phyloP scores from a whole-genome alignment of 208 protist genomes.

The Strigomonas oncopelti region DNA sequence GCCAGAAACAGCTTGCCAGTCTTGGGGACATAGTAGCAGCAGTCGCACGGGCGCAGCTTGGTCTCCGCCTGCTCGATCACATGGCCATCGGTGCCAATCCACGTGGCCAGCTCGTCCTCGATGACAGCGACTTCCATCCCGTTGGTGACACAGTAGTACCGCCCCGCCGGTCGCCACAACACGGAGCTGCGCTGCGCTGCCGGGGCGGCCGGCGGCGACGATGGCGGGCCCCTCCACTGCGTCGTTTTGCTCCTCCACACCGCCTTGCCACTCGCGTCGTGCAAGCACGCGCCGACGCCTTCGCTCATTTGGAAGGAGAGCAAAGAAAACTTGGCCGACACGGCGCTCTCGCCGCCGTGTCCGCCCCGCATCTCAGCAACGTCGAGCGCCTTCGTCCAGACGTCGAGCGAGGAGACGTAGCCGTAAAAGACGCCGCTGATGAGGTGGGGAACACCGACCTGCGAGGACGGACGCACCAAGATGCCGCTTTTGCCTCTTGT shows the following conservation, averaged over 20 bases:
- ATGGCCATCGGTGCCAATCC: conserved; percentile 53
- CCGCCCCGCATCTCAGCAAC: conserved; percentile 14
- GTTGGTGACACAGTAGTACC: conserved; percentile 72
- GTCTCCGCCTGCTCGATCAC: conserved; percentile 68
- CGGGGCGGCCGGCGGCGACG: conserved; percentile 19
- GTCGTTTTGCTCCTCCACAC: conserved; percentile 45
- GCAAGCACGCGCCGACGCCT: conserved; percentile 58
- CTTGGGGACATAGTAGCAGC: conserved; percentile 46
- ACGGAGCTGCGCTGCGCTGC: conserved; percentile 18
- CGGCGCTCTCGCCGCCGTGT: conserved; percentile 48
- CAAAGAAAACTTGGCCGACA: conserved; percentile 11
- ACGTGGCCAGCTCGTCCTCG: conserved; percentile 71
- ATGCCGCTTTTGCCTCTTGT: conserved; percentile 36
- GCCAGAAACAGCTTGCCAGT: conserved; percentile 17
- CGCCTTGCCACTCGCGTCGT: conserved; percentile 32
- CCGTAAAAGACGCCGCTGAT: conserved; percentile 31
- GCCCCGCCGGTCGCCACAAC: conserved; percentile 32
- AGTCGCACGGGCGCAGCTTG: conserved; percentile 37
- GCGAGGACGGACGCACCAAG: conserved; percentile 29
- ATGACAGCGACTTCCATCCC: conserved; percentile 68
- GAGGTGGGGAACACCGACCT: conserved; percentile 18
- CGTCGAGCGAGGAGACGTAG: conserved; percentile 7
- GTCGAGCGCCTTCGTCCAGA: conserved; percentile 5
- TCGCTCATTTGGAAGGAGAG: conserved; percentile 69
- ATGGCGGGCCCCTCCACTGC: conserved; percentile 42